Base-by-base conservation (phyloP, 306 rosid genomes). In the Potentilla sterilis region DNA sequence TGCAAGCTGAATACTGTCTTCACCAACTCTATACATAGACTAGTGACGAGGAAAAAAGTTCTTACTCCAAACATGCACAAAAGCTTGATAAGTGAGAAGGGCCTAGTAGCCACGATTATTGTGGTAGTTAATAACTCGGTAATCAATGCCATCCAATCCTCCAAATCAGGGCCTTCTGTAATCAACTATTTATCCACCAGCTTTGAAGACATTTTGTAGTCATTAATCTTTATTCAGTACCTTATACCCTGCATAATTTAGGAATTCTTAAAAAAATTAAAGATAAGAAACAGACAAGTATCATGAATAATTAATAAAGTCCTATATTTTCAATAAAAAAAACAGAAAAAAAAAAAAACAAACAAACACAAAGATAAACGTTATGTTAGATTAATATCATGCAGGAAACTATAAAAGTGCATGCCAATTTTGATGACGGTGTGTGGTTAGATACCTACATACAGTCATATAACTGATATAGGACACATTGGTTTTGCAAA, bases 1-100 rank as follows among this genome's bases (percentile, higher is more conserved):
- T 88, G 74, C 79, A 87, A 70, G 83, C 52, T 77, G 69, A 90
- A 21, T 32, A 84, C 66, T 48, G 87, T 69, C 67, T 67, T 76
- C 74, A 87, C 22, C 87, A 92, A 82, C 86, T 88, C 97, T 16
- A 21, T 46, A 89, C 92, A 89, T 72, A 91, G 83, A 64, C 48
- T 68, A 73, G 82, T 43, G 55, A 80, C 67, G 80, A 80, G 5
- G 69, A 90, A 73, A 52, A 79, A 69, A 75, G 79, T 79, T 85
- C 80, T 86, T 48, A 87, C 41, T 61, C 84, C 77, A 81, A 90
- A 86, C 77, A 89, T 75, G 67, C 86, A 87, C 47, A 85, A 69
- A 73, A 75, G 43, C 52, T 79, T 83, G 64, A 85, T 41, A 11
- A 85, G 81, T 37, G 82, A 68, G 79, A 89, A 82, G 68, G 90